phyloP scores from a whole-genome alignment of 2,329 filamentous ascomycete species.

The Nemania sp. region DNA sequence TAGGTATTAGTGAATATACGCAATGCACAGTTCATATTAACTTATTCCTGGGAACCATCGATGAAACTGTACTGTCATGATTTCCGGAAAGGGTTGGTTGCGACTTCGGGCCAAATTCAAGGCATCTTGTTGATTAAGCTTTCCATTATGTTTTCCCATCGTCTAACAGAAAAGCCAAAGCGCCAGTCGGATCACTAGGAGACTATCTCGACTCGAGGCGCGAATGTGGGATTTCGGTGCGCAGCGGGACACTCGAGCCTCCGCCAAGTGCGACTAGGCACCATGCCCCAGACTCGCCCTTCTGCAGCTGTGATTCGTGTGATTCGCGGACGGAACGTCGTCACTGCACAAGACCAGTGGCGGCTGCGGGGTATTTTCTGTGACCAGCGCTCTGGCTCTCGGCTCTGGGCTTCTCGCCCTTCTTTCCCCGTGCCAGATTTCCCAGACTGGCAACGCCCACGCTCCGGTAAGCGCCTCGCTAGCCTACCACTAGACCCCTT shows the following conservation, averaged over 20 bases:
- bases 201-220: conserved; percentile 15
- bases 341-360: conserved; percentile 4
- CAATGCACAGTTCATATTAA: too few species aligned
- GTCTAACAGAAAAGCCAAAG: conserved; percentile 23
- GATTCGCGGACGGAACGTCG: conserved; percentile 13
- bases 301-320: conserved; percentile 26
- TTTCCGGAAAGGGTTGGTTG: conserved; percentile 1
- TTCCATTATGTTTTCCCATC: conserved; percentile 26
- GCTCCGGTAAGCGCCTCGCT: conserved; percentile 22
- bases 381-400: too few species aligned
- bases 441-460: conserved; percentile 16
- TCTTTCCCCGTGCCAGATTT: conserved; percentile 15
- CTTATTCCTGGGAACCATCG: too few species aligned
- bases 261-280: conserved; percentile 23
- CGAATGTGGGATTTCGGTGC: conserved; percentile 17
- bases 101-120: conserved; percentile 15
- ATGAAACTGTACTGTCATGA: not conserved
- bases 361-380: conserved; percentile 27
- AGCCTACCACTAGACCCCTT: conserved; percentile 8
- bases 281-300: conserved; percentile 14
- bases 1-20: too few species aligned
- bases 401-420: conserved; percentile 5
- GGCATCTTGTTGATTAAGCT: conserved; percentile 16
- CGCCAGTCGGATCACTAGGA: conserved; percentile 26
- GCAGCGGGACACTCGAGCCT: conserved; percentile 15